Base-by-base conservation (phyloP, 2,329 filamentous ascomycete genomes). In the Venturia oleaginea region DNA sequence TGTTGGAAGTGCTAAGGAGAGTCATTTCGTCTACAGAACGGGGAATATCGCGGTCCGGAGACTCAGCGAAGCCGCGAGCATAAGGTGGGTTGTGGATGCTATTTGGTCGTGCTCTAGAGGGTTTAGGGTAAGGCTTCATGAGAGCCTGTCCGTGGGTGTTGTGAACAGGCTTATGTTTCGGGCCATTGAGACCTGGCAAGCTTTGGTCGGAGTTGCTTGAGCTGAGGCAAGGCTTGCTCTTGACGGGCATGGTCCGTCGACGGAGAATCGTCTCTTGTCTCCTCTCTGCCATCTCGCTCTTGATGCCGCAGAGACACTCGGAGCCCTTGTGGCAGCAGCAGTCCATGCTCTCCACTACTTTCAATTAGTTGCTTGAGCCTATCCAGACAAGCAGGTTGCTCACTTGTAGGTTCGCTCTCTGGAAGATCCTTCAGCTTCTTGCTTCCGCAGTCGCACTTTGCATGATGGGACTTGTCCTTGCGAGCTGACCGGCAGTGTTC, bases 391-490 rank as follows among this genome's bases (percentile, higher is more conserved):
- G 46, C 40, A 63, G 27, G 40, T 40, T 70, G 68, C 65, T 76
- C 74, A 72, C 71, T 71, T 68, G 74, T 80, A 71, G 79, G 79
- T 70, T 80, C 80, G 68, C 75, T 73, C 67, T 76, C 76, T 66
- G 77, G 22, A 42, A 43, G 19, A 46, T 65, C 71, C 71, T 79
- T 80, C 80, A 89, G 88, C 67, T 87, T 86, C 83, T 96, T 97
- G 78, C 96, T 91, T 75, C 91, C 92, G 77, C 94, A 99, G 78
- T 97, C 92, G 79, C 94, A 99, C 78, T 94, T 96, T 73, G 94
- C 86, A 78, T 97, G 94, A 68, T 93, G 91, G 66, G 92, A 88
- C 72, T 94, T 91, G 77, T 91, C 93, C 83, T 97, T 97, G 80
- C 94, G 92, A 83, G 96, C 89, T 70, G 89, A 86, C 76, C 94